phyloP scores from a whole-genome alignment of 768 basidiomycete genomes.

The Lyophyllum atratum region DNA sequence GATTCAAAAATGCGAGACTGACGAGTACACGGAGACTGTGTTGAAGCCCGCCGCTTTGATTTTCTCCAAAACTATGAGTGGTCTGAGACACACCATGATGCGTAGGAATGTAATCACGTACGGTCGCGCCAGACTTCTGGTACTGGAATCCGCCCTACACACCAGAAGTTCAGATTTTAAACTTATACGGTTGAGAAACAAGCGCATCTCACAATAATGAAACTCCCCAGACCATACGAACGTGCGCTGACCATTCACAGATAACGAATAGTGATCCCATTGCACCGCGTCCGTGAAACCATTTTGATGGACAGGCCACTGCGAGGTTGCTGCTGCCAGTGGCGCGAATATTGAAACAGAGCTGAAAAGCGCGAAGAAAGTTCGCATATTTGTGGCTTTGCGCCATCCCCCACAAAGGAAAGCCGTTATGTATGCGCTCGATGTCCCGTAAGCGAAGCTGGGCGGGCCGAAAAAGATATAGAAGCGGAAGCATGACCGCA shows the following conservation, averaged over 20 bases:
- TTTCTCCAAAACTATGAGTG: constrained; percentile 5
- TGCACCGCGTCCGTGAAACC: constrained; percentile 2
- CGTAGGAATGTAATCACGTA: not conserved
- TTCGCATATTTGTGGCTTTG: not conserved
- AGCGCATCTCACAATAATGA: constrained; percentile 7
- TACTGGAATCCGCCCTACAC: constrained; percentile 8
- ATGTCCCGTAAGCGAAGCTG: constrained; percentile 2
- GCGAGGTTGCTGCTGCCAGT: not conserved
- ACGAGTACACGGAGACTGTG: constrained; percentile 11
- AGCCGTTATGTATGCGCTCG: not conserved
- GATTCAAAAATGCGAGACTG: not conserved
- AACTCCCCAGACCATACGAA: constrained; percentile 12
- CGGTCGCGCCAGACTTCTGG: constrained; percentile 12
- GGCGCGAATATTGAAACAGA: not conserved
- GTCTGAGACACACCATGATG: not conserved
- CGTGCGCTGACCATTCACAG: constrained; percentile 8
- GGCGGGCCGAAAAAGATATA: constrained; percentile 1
- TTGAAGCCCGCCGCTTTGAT: constrained; percentile 12
- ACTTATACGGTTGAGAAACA: not conserved
- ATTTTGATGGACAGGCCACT: constrained; percentile 10
- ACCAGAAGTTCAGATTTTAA: not conserved
- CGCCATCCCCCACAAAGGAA: not conserved
- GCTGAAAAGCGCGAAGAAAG: not conserved
- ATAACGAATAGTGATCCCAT: constrained; percentile 12
- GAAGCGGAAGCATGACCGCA: constrained; percentile 6